phyloP scores from a whole-genome alignment of 2,329 filamentous ascomycete genomes.

The Cercospora janseana region DNA sequence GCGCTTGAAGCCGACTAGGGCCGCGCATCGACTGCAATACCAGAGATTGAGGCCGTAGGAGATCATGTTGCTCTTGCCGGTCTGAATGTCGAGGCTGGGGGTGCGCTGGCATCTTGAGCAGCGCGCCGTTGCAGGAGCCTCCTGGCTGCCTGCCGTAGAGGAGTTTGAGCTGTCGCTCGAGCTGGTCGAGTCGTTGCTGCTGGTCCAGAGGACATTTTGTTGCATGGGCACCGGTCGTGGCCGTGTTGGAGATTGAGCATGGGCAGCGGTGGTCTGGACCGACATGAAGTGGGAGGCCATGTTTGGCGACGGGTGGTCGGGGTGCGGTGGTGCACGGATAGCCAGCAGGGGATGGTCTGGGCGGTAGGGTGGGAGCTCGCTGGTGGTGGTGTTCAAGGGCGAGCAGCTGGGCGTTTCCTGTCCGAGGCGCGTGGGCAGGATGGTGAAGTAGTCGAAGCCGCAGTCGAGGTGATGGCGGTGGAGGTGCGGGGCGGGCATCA shows the following conservation, averaged over 20 bases:
- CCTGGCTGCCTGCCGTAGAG: constrained; percentile 24
- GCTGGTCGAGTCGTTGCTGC: constrained; percentile 33
- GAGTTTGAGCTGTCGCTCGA: constrained; percentile 26
- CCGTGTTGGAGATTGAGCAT: constrained; percentile 26
- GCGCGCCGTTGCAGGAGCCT: constrained; percentile 31
- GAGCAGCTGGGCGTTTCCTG: background rate
- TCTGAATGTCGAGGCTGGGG: constrained; percentile 35
- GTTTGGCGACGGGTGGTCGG: background rate
- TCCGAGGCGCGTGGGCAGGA: background rate
- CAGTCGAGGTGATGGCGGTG: too few relatives aligned
- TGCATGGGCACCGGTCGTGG: constrained; percentile 37
- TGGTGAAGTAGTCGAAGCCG: background rate
- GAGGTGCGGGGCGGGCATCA: constrained; percentile 10
- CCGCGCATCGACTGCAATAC: constrained; percentile 40
- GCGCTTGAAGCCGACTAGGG: constrained; percentile 37
- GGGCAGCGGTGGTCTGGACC: constrained; percentile 36
- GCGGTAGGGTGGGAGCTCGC: background rate
- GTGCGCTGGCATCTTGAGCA: constrained; percentile 41
- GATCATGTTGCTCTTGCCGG: constrained; percentile 40
- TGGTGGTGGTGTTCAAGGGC: background rate
- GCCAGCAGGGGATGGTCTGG: background rate
- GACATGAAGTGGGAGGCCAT: constrained; percentile 34
- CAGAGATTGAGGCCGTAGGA: constrained; percentile 40
- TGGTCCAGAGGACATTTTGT: constrained; percentile 35
- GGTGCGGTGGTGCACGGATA: background rate